Percentiles rank a stretch among this genome's conserved stretches.
Conservation (phyloP, 1,284 basidiomycete species). For the Ustilago curta region DNA sequence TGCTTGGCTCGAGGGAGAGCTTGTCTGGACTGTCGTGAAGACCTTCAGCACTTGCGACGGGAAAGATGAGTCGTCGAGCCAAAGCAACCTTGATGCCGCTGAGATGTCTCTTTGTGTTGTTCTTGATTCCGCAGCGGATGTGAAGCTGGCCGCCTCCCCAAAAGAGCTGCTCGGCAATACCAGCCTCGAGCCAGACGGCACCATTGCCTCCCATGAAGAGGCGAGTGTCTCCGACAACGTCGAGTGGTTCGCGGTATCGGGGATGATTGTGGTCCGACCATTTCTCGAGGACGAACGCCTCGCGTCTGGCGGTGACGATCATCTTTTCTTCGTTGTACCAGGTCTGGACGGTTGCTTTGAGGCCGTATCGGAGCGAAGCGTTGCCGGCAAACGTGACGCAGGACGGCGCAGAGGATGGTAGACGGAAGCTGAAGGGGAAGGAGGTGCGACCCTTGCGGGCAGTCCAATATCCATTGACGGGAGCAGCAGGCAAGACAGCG, state of each 20-base stretch:
- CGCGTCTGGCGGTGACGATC: slow-evolving; percentile 53
- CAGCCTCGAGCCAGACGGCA: slow-evolving; percentile 64
- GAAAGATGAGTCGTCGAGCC: slow-evolving; percentile 60
- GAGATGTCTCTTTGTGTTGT: slow-evolving; percentile 62
- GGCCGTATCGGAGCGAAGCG: slow-evolving; percentile 56
- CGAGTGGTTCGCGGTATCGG: slow-evolving; percentile 51
- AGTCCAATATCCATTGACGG: slow-evolving; percentile 60
- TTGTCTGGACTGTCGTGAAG: slow-evolving; percentile 44
- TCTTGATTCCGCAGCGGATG: slow-evolving; percentile 59
- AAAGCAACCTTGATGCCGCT: slow-evolving; percentile 58
- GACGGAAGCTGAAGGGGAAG: slow-evolving; percentile 61
- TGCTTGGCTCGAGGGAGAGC: slow-evolving; percentile 55
- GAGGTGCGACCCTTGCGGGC: slow-evolving; percentile 63
- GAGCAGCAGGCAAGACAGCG: slow-evolving; percentile 59
- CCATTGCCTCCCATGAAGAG: slow-evolving; percentile 66
- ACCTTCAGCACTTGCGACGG: slow-evolving; percentile 50
- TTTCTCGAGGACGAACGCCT: slow-evolving; percentile 61
- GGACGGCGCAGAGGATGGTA: slow-evolving; percentile 57
- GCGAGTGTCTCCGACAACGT: slow-evolving; percentile 60
- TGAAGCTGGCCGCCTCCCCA: slow-evolving; percentile 57
- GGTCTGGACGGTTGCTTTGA: slow-evolving; percentile 61
- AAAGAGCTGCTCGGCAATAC: slow-evolving; percentile 55
- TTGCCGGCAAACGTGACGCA: slow-evolving; percentile 61
- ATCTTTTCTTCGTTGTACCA: slow-evolving; percentile 62
- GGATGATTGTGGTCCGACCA: slow-evolving; percentile 55